Evolutionary conservation across 257 asterid species (phyloP).

Genomic region (Hygrophila difformis): DNA sequence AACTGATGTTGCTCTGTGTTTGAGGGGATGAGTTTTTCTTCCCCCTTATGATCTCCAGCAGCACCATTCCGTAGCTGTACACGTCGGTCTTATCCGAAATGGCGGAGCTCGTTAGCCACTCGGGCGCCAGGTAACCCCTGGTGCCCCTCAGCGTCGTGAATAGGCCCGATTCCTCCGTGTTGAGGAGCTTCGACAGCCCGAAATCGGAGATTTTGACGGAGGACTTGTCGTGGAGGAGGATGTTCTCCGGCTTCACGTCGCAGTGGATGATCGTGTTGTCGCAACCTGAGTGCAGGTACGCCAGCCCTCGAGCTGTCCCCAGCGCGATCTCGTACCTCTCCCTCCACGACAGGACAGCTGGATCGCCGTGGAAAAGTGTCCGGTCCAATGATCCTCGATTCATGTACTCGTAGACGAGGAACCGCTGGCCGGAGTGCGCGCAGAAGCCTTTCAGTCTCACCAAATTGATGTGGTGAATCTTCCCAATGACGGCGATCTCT

Average conservation of each 20-base stretch:
- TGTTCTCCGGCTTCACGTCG: slow-evolving; percentile 80
- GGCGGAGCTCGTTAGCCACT: slow-evolving; percentile 78
- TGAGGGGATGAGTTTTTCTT: slow-evolving; percentile 55
- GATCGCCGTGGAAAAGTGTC: slow-evolving; percentile 39
- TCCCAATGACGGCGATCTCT: slow-evolving; percentile 71
- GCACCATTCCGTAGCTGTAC: slow-evolving; percentile 74
- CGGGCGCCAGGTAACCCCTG: slow-evolving; percentile 77
- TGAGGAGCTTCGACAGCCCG: slow-evolving; percentile 77
- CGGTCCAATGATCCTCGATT: slow-evolving; percentile 69
- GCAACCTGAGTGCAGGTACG: slow-evolving; percentile 72
- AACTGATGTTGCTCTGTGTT: slow-evolving; percentile 24
- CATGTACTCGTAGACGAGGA: slow-evolving; percentile 77
- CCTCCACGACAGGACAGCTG: slow-evolving; percentile 55
- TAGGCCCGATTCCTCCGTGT: slow-evolving; percentile 52
- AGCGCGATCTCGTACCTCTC: slow-evolving; percentile 63
- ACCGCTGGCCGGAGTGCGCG: slow-evolving; percentile 39
- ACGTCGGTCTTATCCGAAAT: slow-evolving; percentile 76
- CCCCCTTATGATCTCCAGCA: slow-evolving; percentile 68
- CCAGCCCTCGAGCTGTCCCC: slow-evolving; percentile 75
- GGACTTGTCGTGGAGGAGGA: slow-evolving; percentile 56
- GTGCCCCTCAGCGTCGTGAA: slow-evolving; percentile 82
- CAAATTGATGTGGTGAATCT: slow-evolving; percentile 66
- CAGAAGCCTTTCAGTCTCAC: slow-evolving; percentile 67
- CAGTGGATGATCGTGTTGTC: slow-evolving; percentile 80
- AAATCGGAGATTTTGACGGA: slow-evolving; percentile 79